These are phyloP conservation scores for Mucor lusitanicus DNA, from an alignment of 371 early-diverging fungal species.

Conservation along the genomic window DNA sequence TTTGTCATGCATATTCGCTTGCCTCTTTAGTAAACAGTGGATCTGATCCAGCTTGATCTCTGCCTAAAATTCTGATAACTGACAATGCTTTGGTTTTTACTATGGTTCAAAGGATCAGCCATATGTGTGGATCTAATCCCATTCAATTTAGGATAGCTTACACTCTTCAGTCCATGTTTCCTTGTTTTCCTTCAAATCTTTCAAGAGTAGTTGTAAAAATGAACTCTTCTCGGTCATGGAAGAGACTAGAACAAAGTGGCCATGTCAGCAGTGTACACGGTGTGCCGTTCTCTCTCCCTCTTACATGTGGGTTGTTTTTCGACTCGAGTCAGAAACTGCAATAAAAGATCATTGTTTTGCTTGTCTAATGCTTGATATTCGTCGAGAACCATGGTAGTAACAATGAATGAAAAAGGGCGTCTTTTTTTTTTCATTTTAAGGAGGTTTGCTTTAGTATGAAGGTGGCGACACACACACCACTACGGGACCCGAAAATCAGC, in stretches of 20 bases:
- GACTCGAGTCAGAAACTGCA: neutral
- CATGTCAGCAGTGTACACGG: neutral
- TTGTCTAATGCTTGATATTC: neutral
- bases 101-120: neutral
- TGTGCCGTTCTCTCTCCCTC: too few species aligned
- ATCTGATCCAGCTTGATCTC: constrained; percentile 24
- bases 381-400: neutral
- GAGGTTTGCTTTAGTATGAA: neutral
- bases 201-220: constrained; percentile 14
- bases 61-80: constrained; percentile 21
- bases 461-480: neutral
- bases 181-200: constrained; percentile 7
- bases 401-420: neutral
- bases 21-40: constrained; percentile 29
- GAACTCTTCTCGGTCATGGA: constrained; percentile 10
- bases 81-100: constrained; percentile 22
- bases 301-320: neutral
- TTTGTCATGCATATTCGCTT: neutral
- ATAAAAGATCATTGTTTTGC: neutral
- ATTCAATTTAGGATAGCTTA: neutral
- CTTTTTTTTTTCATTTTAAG: neutral
- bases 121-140: neutral
- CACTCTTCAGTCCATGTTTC: constrained; percentile 14
- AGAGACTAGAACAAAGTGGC: constrained; percentile 5
- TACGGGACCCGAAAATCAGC: too few species aligned